phyloP scores from a whole-genome alignment of 139 green algal genomes.

The Tetraselmis chui region DNA sequence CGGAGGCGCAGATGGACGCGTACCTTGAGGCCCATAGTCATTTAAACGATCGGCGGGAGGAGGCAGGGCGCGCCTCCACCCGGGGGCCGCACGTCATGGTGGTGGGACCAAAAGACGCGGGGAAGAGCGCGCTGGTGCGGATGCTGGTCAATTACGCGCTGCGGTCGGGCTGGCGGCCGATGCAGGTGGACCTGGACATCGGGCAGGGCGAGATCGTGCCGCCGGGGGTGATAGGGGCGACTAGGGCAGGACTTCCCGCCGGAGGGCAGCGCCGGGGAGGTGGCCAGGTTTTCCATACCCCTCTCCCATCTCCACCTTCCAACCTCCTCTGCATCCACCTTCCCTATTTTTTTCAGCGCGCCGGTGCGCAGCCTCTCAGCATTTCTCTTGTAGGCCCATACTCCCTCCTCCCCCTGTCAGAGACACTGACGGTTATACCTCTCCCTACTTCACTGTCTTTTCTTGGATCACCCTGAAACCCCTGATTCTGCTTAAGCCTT shows the following conservation, averaged over 20 bases:
- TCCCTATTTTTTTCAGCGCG: too few relatives aligned
- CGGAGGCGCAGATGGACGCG: not conserved
- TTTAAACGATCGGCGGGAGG: not conserved
- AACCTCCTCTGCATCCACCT: not conserved
- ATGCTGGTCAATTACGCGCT: conserved; percentile 86
- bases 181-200: conserved; percentile 86
- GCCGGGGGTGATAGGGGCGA: not conserved
- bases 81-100: not conserved
- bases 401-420: too few relatives aligned
- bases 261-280: not conserved
- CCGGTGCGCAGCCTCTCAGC: too few relatives aligned
- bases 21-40: not conserved
- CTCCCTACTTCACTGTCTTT: too few relatives aligned
- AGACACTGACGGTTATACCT: too few relatives aligned
- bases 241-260: not conserved
- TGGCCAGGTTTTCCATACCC: too few relatives aligned
- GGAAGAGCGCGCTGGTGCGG: conserved; percentile 74
- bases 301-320: not conserved
- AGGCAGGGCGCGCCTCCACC: too few relatives aligned
- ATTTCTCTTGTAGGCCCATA: too few relatives aligned
- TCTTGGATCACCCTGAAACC: too few relatives aligned
- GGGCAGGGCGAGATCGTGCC: conserved; percentile 15
- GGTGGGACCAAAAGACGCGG: conserved; percentile 17
- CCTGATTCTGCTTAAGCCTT: too few relatives aligned
- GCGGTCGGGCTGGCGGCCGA: conserved; percentile 54